Base-by-base conservation (phyloP, 805 yeast species). In the Helenozyma baotianmanensis region DNA sequence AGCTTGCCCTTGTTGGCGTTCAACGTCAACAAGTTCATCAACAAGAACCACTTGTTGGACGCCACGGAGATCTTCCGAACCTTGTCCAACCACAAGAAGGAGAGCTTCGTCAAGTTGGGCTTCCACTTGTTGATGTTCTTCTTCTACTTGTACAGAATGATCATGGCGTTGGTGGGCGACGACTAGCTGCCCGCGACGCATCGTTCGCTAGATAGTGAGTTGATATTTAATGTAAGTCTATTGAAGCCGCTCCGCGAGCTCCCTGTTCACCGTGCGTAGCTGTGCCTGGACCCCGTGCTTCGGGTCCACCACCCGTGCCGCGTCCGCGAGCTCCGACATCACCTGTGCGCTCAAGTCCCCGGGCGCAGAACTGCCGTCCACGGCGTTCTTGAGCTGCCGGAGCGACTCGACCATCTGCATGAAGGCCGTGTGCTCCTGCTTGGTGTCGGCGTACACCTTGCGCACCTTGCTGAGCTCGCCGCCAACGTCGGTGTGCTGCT, bases 11-110 rank as follows among this genome's bases (percentile, higher is more conserved):
- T 92, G 42, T 63, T 85, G 34, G 92, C 88, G 18, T 92, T 72
- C 72, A 92, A 92, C 58, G 78, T 69, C 39, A 81, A 82, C 69
- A 85, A 85, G 61, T 76, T 86, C 53, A 63, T 80, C 60, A 77
- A 76, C 50, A 87, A 86, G 62, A 79, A 80, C 58, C 89, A 90
- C 58, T 68, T 85, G 43, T 78, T 89, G 59, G 98, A 92, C 61
- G 97, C 97, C 38, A 90, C 98, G 27, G 97, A 90, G 62, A 92
- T 90, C 53, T 92, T 92, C 68, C 78, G 97, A 70, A 89, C 97
- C 25, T 75, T 90, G 54, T 76, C 86, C 50, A 85, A 82, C 56
- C 95, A 89, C 69, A 90, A 92, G 76, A 83, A 82, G 60, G 97
- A 89, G 65, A 75, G 87, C 40, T 88, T 89, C 57, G 64, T 85